Evolutionary conservation across 108 stramenopile genomes (phyloP).

Genomic region (Cyclotella sp.): DNA sequence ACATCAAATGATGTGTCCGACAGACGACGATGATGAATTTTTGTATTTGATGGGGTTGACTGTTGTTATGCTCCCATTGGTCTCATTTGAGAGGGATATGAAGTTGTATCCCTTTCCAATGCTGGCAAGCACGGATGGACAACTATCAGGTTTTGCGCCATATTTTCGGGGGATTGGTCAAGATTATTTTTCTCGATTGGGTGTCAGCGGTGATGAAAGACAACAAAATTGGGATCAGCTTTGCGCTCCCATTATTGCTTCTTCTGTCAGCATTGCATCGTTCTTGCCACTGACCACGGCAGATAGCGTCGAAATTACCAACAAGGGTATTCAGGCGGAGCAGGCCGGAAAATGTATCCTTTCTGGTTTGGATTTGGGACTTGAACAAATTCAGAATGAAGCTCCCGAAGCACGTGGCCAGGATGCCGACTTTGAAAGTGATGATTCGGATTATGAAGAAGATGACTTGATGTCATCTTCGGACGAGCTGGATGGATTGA

Average conservation of each 20-base stretch:
- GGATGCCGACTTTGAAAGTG: slow-evolving; percentile 13
- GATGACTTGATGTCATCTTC: slow-evolving; percentile 41
- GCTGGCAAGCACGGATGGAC: slow-evolving; percentile 70
- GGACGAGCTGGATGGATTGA: not conserved
- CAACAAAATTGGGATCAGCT: not conserved
- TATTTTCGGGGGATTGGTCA: slow-evolving; percentile 22
- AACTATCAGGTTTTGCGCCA: slow-evolving; percentile 43
- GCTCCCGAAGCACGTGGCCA: slow-evolving; percentile 3
- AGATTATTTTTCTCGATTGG: slow-evolving; percentile 21
- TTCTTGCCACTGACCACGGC: not conserved
- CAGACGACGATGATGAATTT: slow-evolving; percentile 86
- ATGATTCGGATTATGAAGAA: slow-evolving; percentile 25
- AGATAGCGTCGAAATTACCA: not conserved
- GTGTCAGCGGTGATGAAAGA: not conserved
- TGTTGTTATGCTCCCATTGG: slow-evolving; percentile 46
- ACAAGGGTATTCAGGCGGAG: not conserved
- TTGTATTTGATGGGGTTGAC: slow-evolving; percentile 70
- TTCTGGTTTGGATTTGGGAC: slow-evolving; percentile 42
- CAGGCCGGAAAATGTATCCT: slow-evolving; percentile 28
- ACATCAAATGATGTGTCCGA: slow-evolving; percentile 63
- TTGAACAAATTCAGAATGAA: slow-evolving; percentile 21
- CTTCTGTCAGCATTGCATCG: too few species aligned
- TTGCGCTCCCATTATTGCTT: not conserved
- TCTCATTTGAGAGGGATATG: slow-evolving; percentile 11
- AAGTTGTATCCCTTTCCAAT: slow-evolving; percentile 27